A percentile compares a stretch with the other conserved stretches of the same genome.
These are phyloP conservation scores for Colletotrichum filicis DNA, from an alignment of 2,329 filamentous ascomycete genomes.

Conservation along the genomic window DNA sequence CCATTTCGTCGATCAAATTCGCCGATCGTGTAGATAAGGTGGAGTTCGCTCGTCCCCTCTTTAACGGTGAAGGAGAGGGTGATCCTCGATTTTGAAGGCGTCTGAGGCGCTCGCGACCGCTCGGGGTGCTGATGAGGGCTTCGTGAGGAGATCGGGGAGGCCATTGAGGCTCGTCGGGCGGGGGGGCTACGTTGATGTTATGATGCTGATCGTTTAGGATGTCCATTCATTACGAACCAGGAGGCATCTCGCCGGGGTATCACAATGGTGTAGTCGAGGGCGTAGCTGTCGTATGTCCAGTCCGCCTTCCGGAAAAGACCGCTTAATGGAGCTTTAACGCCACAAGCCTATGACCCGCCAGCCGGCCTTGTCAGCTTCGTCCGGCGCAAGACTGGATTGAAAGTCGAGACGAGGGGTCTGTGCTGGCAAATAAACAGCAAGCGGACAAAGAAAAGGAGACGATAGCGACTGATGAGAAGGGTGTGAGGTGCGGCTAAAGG, in stretches of 20 bases:
- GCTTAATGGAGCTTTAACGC: slow-evolving; percentile 23
- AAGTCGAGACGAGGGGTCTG: slow-evolving; percentile 14
- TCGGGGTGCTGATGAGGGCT: slow-evolving; percentile 75
- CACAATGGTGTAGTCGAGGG: background rate
- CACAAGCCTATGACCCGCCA: slow-evolving; percentile 33
- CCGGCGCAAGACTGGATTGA: slow-evolving; percentile 9
- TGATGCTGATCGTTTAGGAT: slow-evolving; percentile 4
- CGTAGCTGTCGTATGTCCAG: slow-evolving; percentile 3
- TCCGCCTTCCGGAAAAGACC: slow-evolving; percentile 3
- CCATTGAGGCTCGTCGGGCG: slow-evolving; percentile 65
- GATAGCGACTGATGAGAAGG: background rate
- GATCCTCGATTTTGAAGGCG: slow-evolving; percentile 74
- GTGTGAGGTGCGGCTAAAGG: slow-evolving; percentile 5
- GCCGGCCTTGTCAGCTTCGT: slow-evolving; percentile 23
- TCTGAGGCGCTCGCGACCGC: slow-evolving; percentile 80
- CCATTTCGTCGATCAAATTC: slow-evolving; percentile 36
- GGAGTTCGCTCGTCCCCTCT: slow-evolving; percentile 52
- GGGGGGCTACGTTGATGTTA: slow-evolving; percentile 36
- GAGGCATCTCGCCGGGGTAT: slow-evolving; percentile 35
- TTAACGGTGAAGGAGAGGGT: slow-evolving; percentile 75
- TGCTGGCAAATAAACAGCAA: slow-evolving; percentile 25
- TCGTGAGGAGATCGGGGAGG: slow-evolving; percentile 75
- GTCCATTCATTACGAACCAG: slow-evolving; percentile 28
- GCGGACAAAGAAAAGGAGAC: slow-evolving; percentile 18
- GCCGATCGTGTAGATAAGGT: slow-evolving; percentile 38